Base-by-base conservation (phyloP, 805 yeast species). In the Candida incommunis region DNA sequence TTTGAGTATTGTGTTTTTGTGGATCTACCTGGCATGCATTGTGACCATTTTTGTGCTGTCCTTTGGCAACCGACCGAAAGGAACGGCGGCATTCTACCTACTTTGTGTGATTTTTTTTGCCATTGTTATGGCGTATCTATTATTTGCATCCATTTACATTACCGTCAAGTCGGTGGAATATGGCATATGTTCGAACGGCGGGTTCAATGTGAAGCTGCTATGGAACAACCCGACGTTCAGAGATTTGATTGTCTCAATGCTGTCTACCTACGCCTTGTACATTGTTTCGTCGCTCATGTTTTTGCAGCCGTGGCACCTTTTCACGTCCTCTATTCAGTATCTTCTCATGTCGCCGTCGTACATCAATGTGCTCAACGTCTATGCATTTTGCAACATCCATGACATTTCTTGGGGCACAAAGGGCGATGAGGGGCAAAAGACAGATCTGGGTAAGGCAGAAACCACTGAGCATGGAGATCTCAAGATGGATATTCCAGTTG, bases 331-430 rank as follows among this genome's bases (percentile, higher is more conserved):
- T 60, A 54, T 75, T 22, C 98, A 90, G 63, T 90, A 90, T 59
- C 61, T 90, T 48, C 63, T 90, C 49, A 63, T 90, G 46, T 78
- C 88, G 50, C 98, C 98, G 0, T 76, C 94, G 0, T 92, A 88
- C 61, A 79, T 87, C 63, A 88, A 90, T 57, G 90, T 88, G 44
- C 69, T 90, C 58, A 87, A 86, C 62, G 90, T 90, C 49, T 90
- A 90, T 64, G 95, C 97, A 2, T 88, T 90, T 61, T 88, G 96
- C 68, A 90, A 90, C 63, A 81, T 90, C 49, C 95, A 90, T 62
- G 98, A 90, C 67, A 79, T 90, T 42, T 83, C 96, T 4, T 90
- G 97, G 97, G 97, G 97, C 60, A 90, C 95, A 3, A 85, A 88
- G 61, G 95, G 95, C 42, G 85, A 80, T 43, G 77, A 76, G 9